Percentiles rank a stretch among this genome's conserved stretches.
phyloP scores from a whole-genome alignment of 2,329 filamentous ascomycete species.

The Beauveria rudraprayagi region DNA sequence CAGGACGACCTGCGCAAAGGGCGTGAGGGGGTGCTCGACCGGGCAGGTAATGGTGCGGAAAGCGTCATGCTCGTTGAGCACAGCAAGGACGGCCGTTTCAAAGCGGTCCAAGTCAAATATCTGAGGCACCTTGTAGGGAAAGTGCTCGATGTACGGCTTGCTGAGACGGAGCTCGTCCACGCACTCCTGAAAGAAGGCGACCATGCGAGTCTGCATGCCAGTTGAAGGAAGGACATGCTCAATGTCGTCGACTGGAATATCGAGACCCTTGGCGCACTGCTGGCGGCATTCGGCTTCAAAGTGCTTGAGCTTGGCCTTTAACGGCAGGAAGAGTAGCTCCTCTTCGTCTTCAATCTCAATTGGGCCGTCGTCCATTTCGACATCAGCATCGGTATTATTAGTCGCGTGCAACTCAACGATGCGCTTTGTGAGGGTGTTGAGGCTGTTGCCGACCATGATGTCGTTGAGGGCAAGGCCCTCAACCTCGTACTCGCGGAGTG shows the following conservation, averaged over 20 bases:
- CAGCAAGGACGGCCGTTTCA: slow-evolving; percentile 10
- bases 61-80: slow-evolving; percentile 11
- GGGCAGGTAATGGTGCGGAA: slow-evolving; percentile 13
- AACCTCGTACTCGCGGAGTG: slow-evolving; percentile 1
- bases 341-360: slow-evolving; percentile 12
- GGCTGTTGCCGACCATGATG: slow-evolving; percentile 7
- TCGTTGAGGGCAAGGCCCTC: slow-evolving; percentile 8
- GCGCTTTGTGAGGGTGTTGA: slow-evolving; percentile 3
- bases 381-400: background rate
- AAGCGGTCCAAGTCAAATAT: slow-evolving; percentile 10
- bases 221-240: slow-evolving; percentile 10
- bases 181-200: slow-evolving; percentile 11
- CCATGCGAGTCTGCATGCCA: slow-evolving; percentile 8
- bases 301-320: slow-evolving; percentile 10
- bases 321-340: slow-evolving; percentile 1
- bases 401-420: background rate
- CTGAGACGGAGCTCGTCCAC: slow-evolving; percentile 1
- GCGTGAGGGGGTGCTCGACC: slow-evolving; percentile 11
- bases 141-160: slow-evolving; percentile 12
- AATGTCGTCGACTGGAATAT: slow-evolving; percentile 6
- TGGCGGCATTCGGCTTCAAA: slow-evolving; percentile 8
- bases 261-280: slow-evolving; percentile 3
- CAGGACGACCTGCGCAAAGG: slow-evolving; percentile 12
- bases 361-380: background rate
- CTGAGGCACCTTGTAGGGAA: slow-evolving; percentile 11